These are phyloP conservation scores for Globisporangium abappressorium DNA, from an alignment of 352 stramenopile genomes.

Conservation along the genomic window DNA sequence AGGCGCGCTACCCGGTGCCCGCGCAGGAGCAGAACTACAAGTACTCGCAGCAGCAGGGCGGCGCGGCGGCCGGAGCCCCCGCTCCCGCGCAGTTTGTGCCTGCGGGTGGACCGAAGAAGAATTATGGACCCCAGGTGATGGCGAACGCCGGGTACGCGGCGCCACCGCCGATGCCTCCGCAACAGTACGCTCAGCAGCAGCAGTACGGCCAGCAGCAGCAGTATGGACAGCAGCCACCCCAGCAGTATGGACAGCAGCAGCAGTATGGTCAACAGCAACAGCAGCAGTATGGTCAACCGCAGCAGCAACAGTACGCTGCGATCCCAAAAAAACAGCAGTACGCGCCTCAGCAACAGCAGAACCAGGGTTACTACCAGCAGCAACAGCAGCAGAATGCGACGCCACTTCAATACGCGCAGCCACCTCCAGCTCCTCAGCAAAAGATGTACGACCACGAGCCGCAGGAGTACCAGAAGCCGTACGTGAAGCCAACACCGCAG, in stretches of 20 bases:
- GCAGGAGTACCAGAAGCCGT: slow-evolving; percentile 10
- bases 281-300: slow-evolving; percentile 12
- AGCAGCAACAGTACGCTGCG: slow-evolving; percentile 26
- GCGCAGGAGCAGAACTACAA: slow-evolving; percentile 21
- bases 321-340: slow-evolving; percentile 14
- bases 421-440: slow-evolving; percentile 13
- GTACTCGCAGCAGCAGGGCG: slow-evolving; percentile 33
- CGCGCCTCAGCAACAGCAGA: slow-evolving; percentile 12
- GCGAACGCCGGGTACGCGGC: slow-evolving; percentile 34
- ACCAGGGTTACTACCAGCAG: slow-evolving; percentile 12
- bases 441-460: slow-evolving; percentile 6
- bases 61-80: slow-evolving; percentile 9
- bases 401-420: slow-evolving; percentile 2
- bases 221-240: slow-evolving; percentile 13
- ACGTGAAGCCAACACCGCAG: slow-evolving; percentile 7
- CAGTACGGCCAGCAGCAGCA: slow-evolving; percentile 10
- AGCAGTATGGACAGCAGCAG: slow-evolving; percentile 12
- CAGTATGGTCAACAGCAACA: slow-evolving; percentile 15
- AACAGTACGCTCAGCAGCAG: slow-evolving; percentile 12
- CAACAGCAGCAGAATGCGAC: slow-evolving; percentile 1
- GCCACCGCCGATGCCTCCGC: slow-evolving; percentile 14
- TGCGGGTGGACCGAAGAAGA: slow-evolving; percentile 20
- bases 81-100: slow-evolving; percentile 14
- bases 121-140: slow-evolving; percentile 35
- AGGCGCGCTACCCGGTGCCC: slow-evolving; percentile 29